Conservation (phyloP, 2,329 filamentous ascomycete genomes). For the Beauveria brongniartii region DNA sequence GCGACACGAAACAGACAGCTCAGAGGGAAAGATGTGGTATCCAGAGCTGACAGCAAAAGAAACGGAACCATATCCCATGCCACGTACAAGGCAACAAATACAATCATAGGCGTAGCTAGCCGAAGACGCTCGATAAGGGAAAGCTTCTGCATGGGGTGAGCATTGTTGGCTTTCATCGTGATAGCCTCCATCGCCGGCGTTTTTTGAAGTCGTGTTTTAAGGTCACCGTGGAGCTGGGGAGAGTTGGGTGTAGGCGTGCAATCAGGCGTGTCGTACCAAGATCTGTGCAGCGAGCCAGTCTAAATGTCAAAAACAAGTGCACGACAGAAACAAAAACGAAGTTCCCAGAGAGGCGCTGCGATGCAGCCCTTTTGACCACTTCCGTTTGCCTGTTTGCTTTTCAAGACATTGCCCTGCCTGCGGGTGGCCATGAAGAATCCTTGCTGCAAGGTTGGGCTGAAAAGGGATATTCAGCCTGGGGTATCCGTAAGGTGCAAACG, state of each 20-base stretch:
- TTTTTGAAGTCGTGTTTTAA: neutral
- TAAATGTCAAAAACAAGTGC: no score
- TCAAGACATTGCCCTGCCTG: no score
- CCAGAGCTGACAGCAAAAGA: neutral
- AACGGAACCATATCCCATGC: neutral
- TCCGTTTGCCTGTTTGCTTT: no score
- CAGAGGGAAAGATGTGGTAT: neutral
- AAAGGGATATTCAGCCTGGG: no score
- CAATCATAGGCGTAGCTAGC: slow-evolving; percentile 3
- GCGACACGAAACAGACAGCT: neutral
- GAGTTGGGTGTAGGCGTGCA: neutral
- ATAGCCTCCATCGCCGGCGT: neutral
- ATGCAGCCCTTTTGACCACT: no score
- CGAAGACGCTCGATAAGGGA: neutral
- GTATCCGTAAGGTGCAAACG: no score
- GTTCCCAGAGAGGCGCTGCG: no score
- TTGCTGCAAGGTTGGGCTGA: no score
- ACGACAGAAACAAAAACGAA: no score
- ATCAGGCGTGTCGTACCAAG: no score
- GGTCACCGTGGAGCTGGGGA: neutral
- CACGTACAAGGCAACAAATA: slow-evolving; percentile 8
- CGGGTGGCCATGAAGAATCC: no score
- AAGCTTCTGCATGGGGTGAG: neutral
- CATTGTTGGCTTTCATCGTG: neutral
- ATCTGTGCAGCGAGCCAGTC: no score